Percentiles rank a stretch among this genome's conserved stretches.
Evolutionary conservation across 2,329 filamentous ascomycete genomes (phyloP).

Genomic region (Cladosporium sp.): DNA sequence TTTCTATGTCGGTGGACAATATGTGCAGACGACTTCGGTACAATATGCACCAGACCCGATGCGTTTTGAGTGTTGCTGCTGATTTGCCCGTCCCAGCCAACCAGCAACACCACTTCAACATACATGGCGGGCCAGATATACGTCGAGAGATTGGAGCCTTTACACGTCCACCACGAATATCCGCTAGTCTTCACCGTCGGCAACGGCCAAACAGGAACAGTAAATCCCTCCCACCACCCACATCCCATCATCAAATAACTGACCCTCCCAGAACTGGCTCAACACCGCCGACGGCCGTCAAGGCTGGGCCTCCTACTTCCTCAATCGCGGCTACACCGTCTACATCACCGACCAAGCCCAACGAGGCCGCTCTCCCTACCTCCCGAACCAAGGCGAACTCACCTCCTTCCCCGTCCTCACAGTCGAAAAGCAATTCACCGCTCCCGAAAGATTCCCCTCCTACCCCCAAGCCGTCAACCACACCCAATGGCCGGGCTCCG

Average conservation of each 20-base stretch:
- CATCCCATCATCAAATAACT: no score
- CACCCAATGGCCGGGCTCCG: conserved; percentile 41
- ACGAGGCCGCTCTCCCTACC: conserved; percentile 29
- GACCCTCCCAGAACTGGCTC: conserved; percentile 36
- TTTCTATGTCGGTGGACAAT: conserved; percentile 24
- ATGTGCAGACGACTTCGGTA: conserved; percentile 9
- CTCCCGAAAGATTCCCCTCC: conserved; percentile 31
- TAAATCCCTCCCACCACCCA: conserved; percentile 19
- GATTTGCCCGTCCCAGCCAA: background rate
- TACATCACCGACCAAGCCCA: conserved; percentile 42
- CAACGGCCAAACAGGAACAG: conserved; percentile 39
- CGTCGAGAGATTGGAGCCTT: conserved; percentile 46
- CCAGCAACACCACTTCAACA: conserved; percentile 14
- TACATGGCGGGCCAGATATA: conserved; percentile 47
- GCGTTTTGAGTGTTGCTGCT: background rate
- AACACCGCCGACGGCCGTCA: conserved; percentile 46
- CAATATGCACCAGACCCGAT: background rate
- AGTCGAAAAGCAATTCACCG: conserved; percentile 34
- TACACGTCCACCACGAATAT: conserved; percentile 10
- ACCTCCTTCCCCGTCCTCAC: conserved; percentile 22
- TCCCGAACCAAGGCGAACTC: conserved; percentile 16
- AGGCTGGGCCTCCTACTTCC: conserved; percentile 48
- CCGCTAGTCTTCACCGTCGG: conserved; percentile 46
- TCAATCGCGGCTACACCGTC: conserved; percentile 42
- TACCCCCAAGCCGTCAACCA: conserved; percentile 43